Percentiles rank a stretch among this genome's conserved stretches.
These are phyloP conservation scores for Corinectria fuckeliana DNA, from an alignment of 2,329 filamentous ascomycete species.

Conservation along the genomic window DNA sequence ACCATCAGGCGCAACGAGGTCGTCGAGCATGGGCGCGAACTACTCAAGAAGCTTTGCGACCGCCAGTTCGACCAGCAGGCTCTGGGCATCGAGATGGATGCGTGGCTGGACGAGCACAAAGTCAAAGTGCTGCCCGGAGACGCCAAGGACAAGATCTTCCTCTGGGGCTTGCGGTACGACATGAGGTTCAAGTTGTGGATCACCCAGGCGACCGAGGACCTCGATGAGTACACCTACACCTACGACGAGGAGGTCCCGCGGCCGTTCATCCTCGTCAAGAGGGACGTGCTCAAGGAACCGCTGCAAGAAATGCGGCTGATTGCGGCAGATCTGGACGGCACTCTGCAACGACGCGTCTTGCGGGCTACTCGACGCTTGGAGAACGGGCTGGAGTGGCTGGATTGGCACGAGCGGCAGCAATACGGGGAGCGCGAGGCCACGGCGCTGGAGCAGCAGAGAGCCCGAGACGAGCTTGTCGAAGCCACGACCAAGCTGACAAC, in stretches of 20 bases:
- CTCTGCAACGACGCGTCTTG: neutral
- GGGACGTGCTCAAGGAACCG: neutral
- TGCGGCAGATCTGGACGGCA: neutral
- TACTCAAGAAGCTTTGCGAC: neutral
- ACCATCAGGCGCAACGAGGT: neutral
- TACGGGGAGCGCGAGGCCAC: neutral
- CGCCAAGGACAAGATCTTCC: neutral
- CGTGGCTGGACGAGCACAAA: neutral
- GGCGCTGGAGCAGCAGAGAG: neutral
- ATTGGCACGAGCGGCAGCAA: neutral
- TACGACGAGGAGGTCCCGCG: neutral
- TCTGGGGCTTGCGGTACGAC: neutral
- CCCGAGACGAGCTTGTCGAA: neutral
- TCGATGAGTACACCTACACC: neutral
- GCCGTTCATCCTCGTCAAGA: neutral
- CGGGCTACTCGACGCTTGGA: neutral
- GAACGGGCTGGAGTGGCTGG: slow-evolving; percentile 1
- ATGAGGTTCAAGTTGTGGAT: neutral
- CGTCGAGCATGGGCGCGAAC: neutral
- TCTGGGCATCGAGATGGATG: neutral
- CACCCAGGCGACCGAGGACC: neutral
- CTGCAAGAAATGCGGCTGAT: neutral
- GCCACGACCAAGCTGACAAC: neutral
- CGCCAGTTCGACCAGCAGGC: neutral
- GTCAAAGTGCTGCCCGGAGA: slow-evolving; percentile 1